These are phyloP conservation scores for Irpex sp. DNA, from an alignment of 1,284 basidiomycete species.

Conservation along the genomic window DNA sequence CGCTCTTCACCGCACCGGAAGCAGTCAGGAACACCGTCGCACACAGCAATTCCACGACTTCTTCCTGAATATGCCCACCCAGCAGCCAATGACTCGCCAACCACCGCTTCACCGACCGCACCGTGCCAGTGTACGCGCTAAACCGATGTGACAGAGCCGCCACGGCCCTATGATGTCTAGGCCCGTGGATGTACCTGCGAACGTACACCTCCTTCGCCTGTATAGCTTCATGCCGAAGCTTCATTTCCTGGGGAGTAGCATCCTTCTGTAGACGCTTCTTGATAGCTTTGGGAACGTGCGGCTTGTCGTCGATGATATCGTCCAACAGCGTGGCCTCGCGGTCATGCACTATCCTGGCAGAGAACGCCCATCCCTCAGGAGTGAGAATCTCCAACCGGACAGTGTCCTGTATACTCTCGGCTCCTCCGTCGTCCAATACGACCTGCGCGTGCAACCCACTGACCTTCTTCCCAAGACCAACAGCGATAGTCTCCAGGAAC, in stretches of 20 bases:
- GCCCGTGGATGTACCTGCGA: conserved; percentile 72
- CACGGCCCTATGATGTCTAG: conserved; percentile 85
- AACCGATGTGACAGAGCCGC: conserved; percentile 79
- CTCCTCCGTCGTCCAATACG: conserved; percentile 45
- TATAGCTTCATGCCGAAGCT: conserved; percentile 33
- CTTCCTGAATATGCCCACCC: conserved; percentile 62
- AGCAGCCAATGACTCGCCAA: conserved; percentile 87
- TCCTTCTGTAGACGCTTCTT: conserved; percentile 24
- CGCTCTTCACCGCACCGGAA: conserved; percentile 25
- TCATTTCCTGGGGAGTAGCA: conserved; percentile 27
- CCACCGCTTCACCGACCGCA: conserved; percentile 92
- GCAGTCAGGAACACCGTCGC: conserved; percentile 57
- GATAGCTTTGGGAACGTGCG: conserved; percentile 35
- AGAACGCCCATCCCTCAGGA: conserved; percentile 85
- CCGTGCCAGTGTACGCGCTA: conserved; percentile 79
- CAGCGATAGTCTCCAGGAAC: conserved; percentile 79
- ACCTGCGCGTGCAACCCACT: conserved; percentile 56
- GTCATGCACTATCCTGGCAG: conserved; percentile 83
- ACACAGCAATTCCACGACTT: conserved; percentile 84
- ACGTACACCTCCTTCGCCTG: conserved; percentile 67
- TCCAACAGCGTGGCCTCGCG: conserved; percentile 82
- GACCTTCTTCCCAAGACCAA: conserved; percentile 51
- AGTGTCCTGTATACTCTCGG: conserved; percentile 63
- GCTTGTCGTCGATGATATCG: conserved; percentile 51
- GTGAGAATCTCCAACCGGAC: conserved; percentile 78